Evolutionary conservation across 78 protist species (phyloP), one percentile per base, ranked within the genome.

Genomic region (Paratrimastix pyriformis): DNA sequence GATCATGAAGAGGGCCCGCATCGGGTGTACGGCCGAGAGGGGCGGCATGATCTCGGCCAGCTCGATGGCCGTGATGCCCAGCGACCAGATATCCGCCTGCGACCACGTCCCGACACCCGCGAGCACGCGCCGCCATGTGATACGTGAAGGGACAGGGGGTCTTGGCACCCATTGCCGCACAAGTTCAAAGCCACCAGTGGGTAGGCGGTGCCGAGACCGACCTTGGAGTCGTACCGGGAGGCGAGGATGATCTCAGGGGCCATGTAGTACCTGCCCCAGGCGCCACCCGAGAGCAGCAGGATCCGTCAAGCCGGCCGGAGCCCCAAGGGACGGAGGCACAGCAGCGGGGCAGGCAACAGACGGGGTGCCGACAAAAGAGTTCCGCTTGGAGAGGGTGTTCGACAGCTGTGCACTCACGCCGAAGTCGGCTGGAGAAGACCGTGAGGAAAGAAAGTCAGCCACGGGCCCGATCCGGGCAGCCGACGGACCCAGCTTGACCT

Each of bases 1-100:
- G 55, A 75, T 80, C 52, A 80, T 32, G 52, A 74, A 64, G 18
- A 80, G 4, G 21, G 43, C 81, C 35, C 29, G 38, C 79, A 74
- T 46, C 3, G 0, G 55, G 5, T 11, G 30, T 26, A 29, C 44
- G 48, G 0, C 69, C 13, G 15, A 50, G 15, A 50, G 15, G 13
- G 55, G 55, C 15, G 55, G 55, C 26, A 64, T 75, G 8, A 97
- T 98, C 37, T 77, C 85, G 33, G 97, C 97, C 77, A 95, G 81
- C 52, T 95, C 98, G 43, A 95, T 85, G 5, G 96, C 96, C 4
- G 98, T 95, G 81, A 95, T 94, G 32, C 55, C 55, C 15, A 50
- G 55, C 15, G 55, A 50, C 55, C 55, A 50, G 15, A 50, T 13
- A 50, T 50, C 55, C 13, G 55, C 55, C 15, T 50, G 13, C 15